phyloP scores from a whole-genome alignment of 345 rosid genomes.

The Carallia brachiata region DNA sequence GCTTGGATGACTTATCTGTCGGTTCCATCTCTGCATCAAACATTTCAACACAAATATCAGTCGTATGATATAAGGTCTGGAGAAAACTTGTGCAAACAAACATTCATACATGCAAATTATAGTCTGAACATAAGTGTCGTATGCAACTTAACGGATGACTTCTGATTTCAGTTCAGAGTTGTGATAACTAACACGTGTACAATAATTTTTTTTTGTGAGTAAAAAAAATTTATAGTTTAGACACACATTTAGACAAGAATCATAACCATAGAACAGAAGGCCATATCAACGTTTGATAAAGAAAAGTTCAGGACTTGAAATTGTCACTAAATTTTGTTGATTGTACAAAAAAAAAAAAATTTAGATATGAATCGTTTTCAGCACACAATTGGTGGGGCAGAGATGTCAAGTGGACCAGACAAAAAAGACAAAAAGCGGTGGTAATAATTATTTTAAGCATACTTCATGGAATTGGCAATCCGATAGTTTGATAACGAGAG shows the following conservation, averaged over 20 bases:
- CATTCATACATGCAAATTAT: neutral
- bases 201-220: too few species aligned
- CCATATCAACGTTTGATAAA: too few species aligned
- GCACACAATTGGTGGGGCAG: conserved; percentile 8
- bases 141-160: too few species aligned
- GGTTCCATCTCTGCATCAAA: conserved; percentile 41
- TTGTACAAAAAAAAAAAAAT: too few species aligned
- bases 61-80: neutral
- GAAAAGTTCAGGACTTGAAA: too few species aligned
- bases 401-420: conserved; percentile 11
- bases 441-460: neutral
- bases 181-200: too few species aligned
- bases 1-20: conserved; percentile 43
- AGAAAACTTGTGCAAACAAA: neutral
- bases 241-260: neutral
- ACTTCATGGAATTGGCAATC: too few species aligned
- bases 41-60: neutral
- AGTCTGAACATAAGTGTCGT: neutral
- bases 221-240: too few species aligned
- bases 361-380: conserved; percentile 7
- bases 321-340: too few species aligned
- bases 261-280: too few species aligned
- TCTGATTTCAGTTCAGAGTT: too few species aligned
- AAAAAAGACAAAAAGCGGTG: neutral
- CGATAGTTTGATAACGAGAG: too few species aligned